Conservation (phyloP, 2,329 filamentous ascomycete species). For the Pseudocercospora vitis region DNA sequence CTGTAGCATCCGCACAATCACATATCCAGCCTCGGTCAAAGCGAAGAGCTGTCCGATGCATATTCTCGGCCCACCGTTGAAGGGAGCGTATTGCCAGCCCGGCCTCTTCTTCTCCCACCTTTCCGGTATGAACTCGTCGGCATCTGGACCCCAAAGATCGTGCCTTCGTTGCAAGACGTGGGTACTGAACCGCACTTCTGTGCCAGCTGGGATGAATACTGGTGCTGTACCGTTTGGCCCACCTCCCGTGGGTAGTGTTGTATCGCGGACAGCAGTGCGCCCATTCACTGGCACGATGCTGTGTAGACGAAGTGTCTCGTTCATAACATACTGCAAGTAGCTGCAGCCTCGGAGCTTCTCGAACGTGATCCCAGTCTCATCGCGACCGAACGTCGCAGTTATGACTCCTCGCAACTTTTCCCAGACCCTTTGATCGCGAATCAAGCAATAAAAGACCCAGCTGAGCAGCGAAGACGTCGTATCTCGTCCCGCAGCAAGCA, state of each 20-base stretch:
- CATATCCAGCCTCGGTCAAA: conserved; percentile 48
- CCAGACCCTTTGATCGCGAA: conserved; percentile 51
- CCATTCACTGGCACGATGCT: conserved; percentile 61
- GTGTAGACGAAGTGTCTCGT: conserved; percentile 14
- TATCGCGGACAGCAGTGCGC: conserved; percentile 63
- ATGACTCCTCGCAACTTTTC: conserved; percentile 51
- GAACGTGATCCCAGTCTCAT: conserved; percentile 48
- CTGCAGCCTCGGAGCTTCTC: conserved; percentile 66
- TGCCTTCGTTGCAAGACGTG: conserved; percentile 38
- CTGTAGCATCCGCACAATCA: conserved; percentile 46
- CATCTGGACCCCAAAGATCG: conserved; percentile 37
- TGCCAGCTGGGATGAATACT: conserved; percentile 42
- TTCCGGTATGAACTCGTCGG: conserved; percentile 36
- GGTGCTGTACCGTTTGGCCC: conserved; percentile 55
- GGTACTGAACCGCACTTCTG: conserved; percentile 64
- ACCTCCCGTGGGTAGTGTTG: conserved; percentile 67
- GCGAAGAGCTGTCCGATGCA: conserved; percentile 52
- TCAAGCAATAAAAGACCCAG: conserved; percentile 48
- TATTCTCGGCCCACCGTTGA: conserved; percentile 44
- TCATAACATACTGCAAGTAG: conserved; percentile 13
- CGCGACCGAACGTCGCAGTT: conserved; percentile 42
- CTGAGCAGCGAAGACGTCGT: conserved; percentile 52
- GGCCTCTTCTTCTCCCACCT: conserved; percentile 36
- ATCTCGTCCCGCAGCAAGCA: conserved; percentile 53
- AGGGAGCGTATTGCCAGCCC: conserved; percentile 17